phyloP scores from a whole-genome alignment of 805 yeast genomes.

The Candida xyloterini region DNA sequence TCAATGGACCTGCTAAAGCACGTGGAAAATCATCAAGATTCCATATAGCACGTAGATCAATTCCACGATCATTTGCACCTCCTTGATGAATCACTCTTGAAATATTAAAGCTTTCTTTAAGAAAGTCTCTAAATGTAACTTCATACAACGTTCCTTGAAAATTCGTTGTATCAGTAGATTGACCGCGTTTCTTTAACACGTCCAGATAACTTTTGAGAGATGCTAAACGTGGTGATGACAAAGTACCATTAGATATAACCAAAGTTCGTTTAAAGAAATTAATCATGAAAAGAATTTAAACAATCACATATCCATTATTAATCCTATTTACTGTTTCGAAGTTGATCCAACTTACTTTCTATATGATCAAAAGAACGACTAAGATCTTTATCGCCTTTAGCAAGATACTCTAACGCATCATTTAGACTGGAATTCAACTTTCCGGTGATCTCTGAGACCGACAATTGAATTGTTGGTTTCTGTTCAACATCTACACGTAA shows the following conservation, averaged over 20 bases:
- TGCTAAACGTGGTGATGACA: not conserved
- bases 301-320: not conserved
- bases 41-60: conserved; percentile 57
- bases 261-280: conserved; percentile 3
- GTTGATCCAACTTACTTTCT: conserved; percentile 13
- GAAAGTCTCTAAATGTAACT: conserved; percentile 38
- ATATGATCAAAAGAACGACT: conserved; percentile 17
- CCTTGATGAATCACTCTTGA: conserved; percentile 44
- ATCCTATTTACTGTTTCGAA: conserved; percentile 1
- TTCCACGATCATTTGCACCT: conserved; percentile 55
- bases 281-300: not conserved
- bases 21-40: conserved; percentile 25
- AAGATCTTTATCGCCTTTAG: conserved; percentile 23
- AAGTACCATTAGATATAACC: not conserved
- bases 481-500: conserved; percentile 1
- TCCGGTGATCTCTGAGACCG: conserved; percentile 27
- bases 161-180: conserved; percentile 44
- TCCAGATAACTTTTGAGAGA: conserved; percentile 30
- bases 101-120: conserved; percentile 39
- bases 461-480: conserved; percentile 6
- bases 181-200: not conserved
- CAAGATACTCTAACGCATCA: conserved; percentile 22
- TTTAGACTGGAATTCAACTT: conserved; percentile 22
- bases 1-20: not conserved
- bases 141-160: conserved; percentile 59